Percentiles rank a stretch among this genome's conserved stretches.
These are phyloP conservation scores for Nepenthes mirabilis DNA, from an alignment of 148 eudicot genomes.

Conservation along the genomic window DNA sequence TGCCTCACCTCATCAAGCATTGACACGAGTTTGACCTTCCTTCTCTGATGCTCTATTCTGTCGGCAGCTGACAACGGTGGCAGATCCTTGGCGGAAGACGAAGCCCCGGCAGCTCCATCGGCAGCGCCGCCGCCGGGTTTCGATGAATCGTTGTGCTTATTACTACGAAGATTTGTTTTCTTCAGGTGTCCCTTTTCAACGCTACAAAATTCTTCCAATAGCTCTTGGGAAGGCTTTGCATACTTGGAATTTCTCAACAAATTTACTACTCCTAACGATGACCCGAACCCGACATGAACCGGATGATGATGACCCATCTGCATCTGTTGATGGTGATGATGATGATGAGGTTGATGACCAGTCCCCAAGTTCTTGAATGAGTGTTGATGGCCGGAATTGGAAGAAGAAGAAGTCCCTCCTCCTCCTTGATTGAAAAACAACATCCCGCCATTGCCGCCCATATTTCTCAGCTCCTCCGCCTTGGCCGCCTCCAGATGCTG, in stretches of 20 bases:
- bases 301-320: not conserved
- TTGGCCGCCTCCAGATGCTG: constrained; percentile 53
- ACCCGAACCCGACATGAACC: constrained; percentile 42
- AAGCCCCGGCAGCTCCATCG: not conserved
- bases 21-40: constrained; percentile 81
- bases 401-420: constrained; percentile 5
- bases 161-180: constrained; percentile 28
- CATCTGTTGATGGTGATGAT: constrained; percentile 5
- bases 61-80: constrained; percentile 59
- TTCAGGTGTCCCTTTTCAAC: constrained; percentile 64
- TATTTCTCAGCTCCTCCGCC: constrained; percentile 41
- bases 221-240: constrained; percentile 61
- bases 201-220: constrained; percentile 74
- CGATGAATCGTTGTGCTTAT: not conserved
- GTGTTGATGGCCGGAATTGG: constrained; percentile 2
- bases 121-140: not conserved
- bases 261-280: constrained; percentile 24
- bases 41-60: constrained; percentile 78
- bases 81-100: constrained; percentile 34
- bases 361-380: not conserved
- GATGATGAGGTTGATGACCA: not conserved
- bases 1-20: constrained; percentile 86
- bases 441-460: constrained; percentile 18
- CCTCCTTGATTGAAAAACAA: constrained; percentile 47
- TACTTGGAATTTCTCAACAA: constrained; percentile 64